Percentiles rank a stretch among this genome's conserved stretches.
Evolutionary conservation across 768 basidiomycete genomes (phyloP).

Genomic region (Phanerochaete sordida): DNA sequence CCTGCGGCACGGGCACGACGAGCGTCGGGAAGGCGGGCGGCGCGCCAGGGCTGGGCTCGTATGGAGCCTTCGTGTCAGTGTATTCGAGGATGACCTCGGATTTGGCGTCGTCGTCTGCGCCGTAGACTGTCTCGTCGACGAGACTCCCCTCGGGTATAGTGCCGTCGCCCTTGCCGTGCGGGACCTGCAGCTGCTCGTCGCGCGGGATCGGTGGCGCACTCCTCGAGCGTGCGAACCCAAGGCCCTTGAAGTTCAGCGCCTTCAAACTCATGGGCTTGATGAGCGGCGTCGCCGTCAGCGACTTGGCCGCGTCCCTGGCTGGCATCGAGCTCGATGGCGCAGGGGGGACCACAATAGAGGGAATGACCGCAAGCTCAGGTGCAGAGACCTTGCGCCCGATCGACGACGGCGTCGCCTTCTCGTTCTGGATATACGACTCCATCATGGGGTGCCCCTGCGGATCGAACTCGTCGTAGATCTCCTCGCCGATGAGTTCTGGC

Average conservation of each 20-base stretch:
- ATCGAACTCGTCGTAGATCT: slow-evolving; percentile 91
- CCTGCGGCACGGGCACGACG: neutral
- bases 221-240: slow-evolving; percentile 19
- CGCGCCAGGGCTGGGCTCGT: too few relatives aligned
- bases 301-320: neutral
- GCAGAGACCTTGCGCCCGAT: slow-evolving; percentile 18
- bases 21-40: neutral
- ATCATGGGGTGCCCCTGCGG: slow-evolving; percentile 48
- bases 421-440: slow-evolving; percentile 18
- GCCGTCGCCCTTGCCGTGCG: neutral
- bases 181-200: slow-evolving; percentile 3
- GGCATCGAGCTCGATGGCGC: neutral
- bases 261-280: slow-evolving; percentile 19
- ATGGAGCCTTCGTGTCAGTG: too few relatives aligned
- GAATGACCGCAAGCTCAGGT: slow-evolving; percentile 15
- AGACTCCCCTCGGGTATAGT: neutral
- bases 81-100: neutral
- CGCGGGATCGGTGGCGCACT: slow-evolving; percentile 25
- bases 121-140: neutral
- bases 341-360: neutral
- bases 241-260: slow-evolving; percentile 21
- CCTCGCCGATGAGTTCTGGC: slow-evolving; percentile 85
- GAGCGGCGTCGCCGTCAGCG: slow-evolving; percentile 9
- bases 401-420: slow-evolving; percentile 11
- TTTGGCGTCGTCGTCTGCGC: neutral